Evolutionary conservation across 1,284 basidiomycete genomes (phyloP), one percentile per base, ranked within the genome.

Genomic region (Heimioporus punctisporus): DNA sequence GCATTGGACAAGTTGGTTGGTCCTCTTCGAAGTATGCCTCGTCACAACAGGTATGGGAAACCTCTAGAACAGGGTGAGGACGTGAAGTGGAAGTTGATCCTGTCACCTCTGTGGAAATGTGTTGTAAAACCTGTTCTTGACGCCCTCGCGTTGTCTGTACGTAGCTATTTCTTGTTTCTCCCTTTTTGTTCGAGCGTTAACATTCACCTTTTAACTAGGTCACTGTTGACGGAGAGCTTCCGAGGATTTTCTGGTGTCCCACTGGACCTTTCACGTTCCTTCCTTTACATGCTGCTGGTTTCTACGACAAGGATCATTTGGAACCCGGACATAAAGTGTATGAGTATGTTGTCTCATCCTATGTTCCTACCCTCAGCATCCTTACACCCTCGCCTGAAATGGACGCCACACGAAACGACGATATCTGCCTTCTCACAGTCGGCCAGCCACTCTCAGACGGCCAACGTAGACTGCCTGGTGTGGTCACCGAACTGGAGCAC

Each of bases 401-500:
- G 6, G 23, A 15, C 5, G 5, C 30, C 6, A 8, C 28, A 46
- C 25, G 21, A 9, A 7, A 15, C n/a, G 1, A 7, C 15, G 24
- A 43, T 30, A 10, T 56, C 2, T 37, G 39, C 26, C 10, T 53
- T 26, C 51, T 56, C 1, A 28, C 21, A 11, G 51, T 58, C 9
- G 25, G 24, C 7, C 56, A 56, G 46, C 51, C 50, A 25, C n/a
- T 26, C 3, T 50, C 56, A 2, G 52, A 55, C 24, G 56, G 53
- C 6, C 48, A 42, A 19, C 10, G 3, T 5, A 37, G 5, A 11
- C 56, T 56, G 41, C 54, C 48, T 3, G 56, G 56, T 25, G 56
- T 48, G 5, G n/a, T 23, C 7, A 9, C 17, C 5, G 56, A 56
- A 26, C 5, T 58, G 12, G 28, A 52, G 6, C 23, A 52, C 23